Base-by-base conservation (phyloP, 2,329 filamentous ascomycete genomes). In the Albifimbria verrucaria region DNA sequence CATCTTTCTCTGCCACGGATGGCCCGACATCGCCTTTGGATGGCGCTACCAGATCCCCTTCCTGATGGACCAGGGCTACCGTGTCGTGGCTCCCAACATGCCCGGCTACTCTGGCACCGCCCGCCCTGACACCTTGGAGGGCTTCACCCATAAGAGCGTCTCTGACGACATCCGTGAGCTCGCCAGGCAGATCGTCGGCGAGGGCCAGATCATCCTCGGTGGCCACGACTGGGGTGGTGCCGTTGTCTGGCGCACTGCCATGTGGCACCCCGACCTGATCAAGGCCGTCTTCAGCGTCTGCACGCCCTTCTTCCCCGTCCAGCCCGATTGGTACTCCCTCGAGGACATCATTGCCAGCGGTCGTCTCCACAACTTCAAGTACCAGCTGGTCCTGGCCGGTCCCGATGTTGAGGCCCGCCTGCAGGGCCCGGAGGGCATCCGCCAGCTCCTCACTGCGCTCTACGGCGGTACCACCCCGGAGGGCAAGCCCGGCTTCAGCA, bases 221-320 rank as follows among this genome's bases (percentile, higher is more conserved):
- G 93, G 92, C 7, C 93, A 97, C 73, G 93, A 97, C 72, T 97
- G 93, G 90, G 93, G 93, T 68, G 92, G 90, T 62, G 78, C 80
- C 3, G 77, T 92, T 24, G 86, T 88, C 51, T 95, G 90, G 78
- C 84, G 91, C 51, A 73, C 88, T 53, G 85, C 87, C 15, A 80
- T 88, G 57, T 90, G 85, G 80, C 78, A 92, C 63, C 90, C 90
- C 0, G 73, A 85, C 41, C 76, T 95, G 12, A 76, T 96, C 58
- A 80, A 80, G 39, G 86, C 86, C 62, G 77, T 96, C 55, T 93
- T 96, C 74, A 83, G 82, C 59, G 76, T 96, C 55, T 94, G 90
- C 73, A 92, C 90, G 24, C 89, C 92, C 0, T 96, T 87, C 68
- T 63, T 64, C 3, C 70, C 82, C 3, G 87, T 88, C 0, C 54